A percentile compares a stretch with the other conserved stretches of the same genome.
Evolutionary conservation across 208 protist species (phyloP).

Genomic region (Leishmania braziliensis): DNA sequence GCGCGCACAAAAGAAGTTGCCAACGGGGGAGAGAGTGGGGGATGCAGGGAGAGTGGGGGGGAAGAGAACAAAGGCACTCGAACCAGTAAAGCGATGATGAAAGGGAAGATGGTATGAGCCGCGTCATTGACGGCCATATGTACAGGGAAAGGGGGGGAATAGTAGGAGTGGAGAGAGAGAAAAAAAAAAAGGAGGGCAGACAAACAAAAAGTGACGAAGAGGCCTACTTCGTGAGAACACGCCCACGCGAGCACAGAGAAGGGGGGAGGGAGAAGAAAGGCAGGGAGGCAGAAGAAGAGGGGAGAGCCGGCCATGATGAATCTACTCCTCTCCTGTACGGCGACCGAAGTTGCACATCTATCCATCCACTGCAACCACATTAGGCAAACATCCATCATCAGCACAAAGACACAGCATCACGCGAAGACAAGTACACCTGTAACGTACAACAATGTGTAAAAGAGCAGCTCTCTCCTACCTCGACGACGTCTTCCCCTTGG

Average conservation of each 20-base stretch:
- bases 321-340: too few species aligned
- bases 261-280: too few species aligned
- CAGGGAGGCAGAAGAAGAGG: neutral
- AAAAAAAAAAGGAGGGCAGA: neutral
- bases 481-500: slow-evolving; percentile 3
- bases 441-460: neutral
- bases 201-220: slow-evolving; percentile 3
- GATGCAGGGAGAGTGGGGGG: neutral
- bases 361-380: neutral
- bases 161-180: neutral
- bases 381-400: neutral
- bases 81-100: neutral
- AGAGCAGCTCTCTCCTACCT: neutral
- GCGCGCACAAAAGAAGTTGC: too few species aligned
- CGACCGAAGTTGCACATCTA: neutral
- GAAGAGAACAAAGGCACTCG: neutral
- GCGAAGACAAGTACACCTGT: neutral
- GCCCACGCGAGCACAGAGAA: neutral
- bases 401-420: neutral
- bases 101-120: neutral
- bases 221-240: slow-evolving; percentile 1
- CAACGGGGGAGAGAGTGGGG: too few species aligned
- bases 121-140: neutral
- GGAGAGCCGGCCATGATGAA: neutral
- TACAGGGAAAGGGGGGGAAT: neutral